Evolutionary conservation across 2,329 filamentous ascomycete species (phyloP), one percentile per base, ranked within the genome.

Genomic region (Aaosphaeria pasadenensis): DNA sequence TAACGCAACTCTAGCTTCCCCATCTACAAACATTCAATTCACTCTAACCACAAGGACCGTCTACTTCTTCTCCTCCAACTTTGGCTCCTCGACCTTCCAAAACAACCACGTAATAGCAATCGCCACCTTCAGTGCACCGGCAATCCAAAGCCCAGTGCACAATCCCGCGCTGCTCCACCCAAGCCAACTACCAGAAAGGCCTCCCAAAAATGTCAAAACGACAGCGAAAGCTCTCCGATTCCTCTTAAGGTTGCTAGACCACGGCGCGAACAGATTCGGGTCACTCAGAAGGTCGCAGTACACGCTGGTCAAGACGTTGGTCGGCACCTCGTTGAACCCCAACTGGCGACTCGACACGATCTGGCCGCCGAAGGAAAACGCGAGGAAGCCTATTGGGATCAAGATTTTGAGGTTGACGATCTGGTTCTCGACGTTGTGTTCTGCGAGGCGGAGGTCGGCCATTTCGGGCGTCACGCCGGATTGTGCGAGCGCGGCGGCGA

Each of bases 271-370:
- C 9, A 81, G 61, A 35, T 73, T 66, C 3, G 74, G 74, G 57
- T 82, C 79, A 13, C 74, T 76, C 56, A 78, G 71, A 28, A 82
- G 56, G 56, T 81, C 79, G 57, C 75, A 79, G 57, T 80, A 79
- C 36, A 79, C 65, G 47, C 74, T 78, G n/a, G 79, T 82, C 36
- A 81, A 59, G 7, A 82, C 79, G 42, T 76, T 78, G 1, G 79
- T 78, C 1, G 79, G 79, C 40, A 82, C 66, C 60, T 81, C 79
- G 47, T 76, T 77, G 56, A 76, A 77, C 6, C 77, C 77, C 17
- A 82, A 66, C 9, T 73, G 62, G 13, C 79, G 70, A 33, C 73
- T 77, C 33, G 69, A 69, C 17, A 77, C 77, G 50, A 81, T 80
- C 61, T 81, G 77, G 39, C 78, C 77, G 4, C 77, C 78, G 42